Base-by-base conservation (phyloP, 371 early-diverging fungal genomes). In the Paraphysoderma sedebokerense region DNA sequence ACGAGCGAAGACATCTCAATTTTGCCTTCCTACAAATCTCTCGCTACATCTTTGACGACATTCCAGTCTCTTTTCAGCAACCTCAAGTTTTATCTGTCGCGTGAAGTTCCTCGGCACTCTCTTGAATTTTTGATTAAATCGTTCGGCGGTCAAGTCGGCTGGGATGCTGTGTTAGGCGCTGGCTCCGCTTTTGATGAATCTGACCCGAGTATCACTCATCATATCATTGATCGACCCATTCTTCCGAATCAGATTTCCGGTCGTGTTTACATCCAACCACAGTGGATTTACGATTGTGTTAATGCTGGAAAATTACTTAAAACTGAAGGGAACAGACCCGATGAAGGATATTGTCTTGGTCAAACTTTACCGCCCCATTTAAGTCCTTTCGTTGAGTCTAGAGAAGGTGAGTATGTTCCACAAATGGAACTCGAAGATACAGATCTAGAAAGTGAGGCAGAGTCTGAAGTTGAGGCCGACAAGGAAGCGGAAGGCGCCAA, bases 241-340 rank as follows among this genome's bases (percentile, higher is more conserved):
- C 70, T 73, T 53, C 61, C 60, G 47, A 72, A 79, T 52, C 72
- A 69, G 52, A 70, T 78, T 57, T 38, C 31, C 12, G 60, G 65
- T 30, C 78, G 92, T 55, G 67, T 65, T n/a, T 93, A 88, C 55
- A 72, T 95, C 26, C 98, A 95, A 65, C 98, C 98, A n/a, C 98
- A 97, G 62, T 97, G 93, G 93, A 71, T 91, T 5, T 92, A 83
- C 55, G 98, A 97, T 59, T 81, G 77, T 55, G 72, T 93, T 57
- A 97, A 97, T 51, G 81, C 87, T 26, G 68, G 74, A 19, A 74
- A 75, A 47, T 58, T 93, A 38, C 54, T 95, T 34, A 64, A 68
- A 34, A 56, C 77, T 2, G 66, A 66, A n/a, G 64, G 68, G 7
- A 92, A 92, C 56, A 24, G 17, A 22, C 64, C 68, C 39, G 56